Conservation (phyloP, 176 grass and related monocot genomes). For the Triticum timopheevii region DNA sequence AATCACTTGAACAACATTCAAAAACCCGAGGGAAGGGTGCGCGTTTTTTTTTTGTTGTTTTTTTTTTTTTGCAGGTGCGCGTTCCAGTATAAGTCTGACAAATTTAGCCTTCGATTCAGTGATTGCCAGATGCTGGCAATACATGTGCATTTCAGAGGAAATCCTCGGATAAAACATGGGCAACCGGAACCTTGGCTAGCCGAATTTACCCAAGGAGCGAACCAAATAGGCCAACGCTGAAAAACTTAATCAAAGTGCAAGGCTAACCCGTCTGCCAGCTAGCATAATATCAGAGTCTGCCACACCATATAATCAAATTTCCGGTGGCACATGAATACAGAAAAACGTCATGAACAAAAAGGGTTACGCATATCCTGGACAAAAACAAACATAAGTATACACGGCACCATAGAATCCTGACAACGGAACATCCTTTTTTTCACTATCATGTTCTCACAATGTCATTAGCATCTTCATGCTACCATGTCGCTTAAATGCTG, state of each 20-base stretch:
- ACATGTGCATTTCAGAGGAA: no score
- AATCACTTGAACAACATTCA: no score
- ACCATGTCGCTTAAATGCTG: background rate
- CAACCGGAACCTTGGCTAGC: background rate
- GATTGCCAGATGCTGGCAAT: no score
- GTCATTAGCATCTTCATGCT: background rate
- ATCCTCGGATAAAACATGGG: background rate
- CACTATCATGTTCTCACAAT: background rate
- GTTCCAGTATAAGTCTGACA: no score
- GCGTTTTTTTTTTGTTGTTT: no score
- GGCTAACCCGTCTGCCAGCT: background rate
- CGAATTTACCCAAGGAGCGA: background rate
- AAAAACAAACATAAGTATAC: background rate
- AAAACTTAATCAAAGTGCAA: background rate
- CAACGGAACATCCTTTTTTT: background rate
- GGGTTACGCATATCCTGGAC: background rate
- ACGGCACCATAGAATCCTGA: background rate
- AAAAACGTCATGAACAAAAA: constrained; percentile 10
- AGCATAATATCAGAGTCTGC: background rate
- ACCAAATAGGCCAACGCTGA: background rate
- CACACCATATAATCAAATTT: background rate
- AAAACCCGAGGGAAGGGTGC: no score
- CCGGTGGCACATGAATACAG: background rate
- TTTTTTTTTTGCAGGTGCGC: no score
- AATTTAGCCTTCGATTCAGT: no score